These are phyloP conservation scores for Pleurotus pulmonarius DNA, from an alignment of 768 basidiomycete species.

Conservation along the genomic window DNA sequence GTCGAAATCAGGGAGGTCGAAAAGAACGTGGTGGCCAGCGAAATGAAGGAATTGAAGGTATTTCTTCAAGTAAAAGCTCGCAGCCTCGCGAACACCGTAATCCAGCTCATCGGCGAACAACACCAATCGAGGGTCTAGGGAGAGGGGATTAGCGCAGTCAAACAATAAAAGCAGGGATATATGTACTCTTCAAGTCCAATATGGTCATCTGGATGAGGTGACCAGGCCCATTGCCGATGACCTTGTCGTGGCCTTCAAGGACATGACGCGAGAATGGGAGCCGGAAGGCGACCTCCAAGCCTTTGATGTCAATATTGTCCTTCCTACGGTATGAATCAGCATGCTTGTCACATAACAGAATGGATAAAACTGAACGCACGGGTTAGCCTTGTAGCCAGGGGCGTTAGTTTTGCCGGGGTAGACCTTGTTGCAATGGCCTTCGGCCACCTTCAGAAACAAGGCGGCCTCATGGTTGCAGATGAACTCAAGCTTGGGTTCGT, in stretches of 20 bases:
- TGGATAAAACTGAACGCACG: neutral
- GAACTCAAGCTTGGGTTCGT: slow-evolving; percentile 16
- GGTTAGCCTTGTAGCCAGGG: slow-evolving; percentile 5
- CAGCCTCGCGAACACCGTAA: neutral
- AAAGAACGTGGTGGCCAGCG: slow-evolving; percentile 20
- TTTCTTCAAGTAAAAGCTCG: slow-evolving; percentile 13
- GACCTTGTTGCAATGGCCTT: slow-evolving; percentile 15
- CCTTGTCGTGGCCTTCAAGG: neutral
- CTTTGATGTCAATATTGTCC: slow-evolving; percentile 6
- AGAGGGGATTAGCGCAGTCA: too few relatives aligned
- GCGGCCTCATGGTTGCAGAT: slow-evolving; percentile 21
- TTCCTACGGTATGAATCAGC: neutral
- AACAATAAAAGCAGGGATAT: neutral
- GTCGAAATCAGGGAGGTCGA: slow-evolving; percentile 20
- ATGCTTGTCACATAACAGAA: neutral
- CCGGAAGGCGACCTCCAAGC: slow-evolving; percentile 9
- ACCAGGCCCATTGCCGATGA: slow-evolving; percentile 5
- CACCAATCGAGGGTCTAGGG: too few relatives aligned
- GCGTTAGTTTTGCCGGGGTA: neutral
- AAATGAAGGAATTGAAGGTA: slow-evolving; percentile 16
- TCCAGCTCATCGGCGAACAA: too few relatives aligned
- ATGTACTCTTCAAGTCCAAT: slow-evolving; percentile 11
- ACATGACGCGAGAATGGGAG: slow-evolving; percentile 7
- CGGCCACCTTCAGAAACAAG: slow-evolving; percentile 13
- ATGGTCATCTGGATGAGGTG: slow-evolving; percentile 11